phyloP scores from a whole-genome alignment of 345 rosid species.

The Boechera stricta region DNA sequence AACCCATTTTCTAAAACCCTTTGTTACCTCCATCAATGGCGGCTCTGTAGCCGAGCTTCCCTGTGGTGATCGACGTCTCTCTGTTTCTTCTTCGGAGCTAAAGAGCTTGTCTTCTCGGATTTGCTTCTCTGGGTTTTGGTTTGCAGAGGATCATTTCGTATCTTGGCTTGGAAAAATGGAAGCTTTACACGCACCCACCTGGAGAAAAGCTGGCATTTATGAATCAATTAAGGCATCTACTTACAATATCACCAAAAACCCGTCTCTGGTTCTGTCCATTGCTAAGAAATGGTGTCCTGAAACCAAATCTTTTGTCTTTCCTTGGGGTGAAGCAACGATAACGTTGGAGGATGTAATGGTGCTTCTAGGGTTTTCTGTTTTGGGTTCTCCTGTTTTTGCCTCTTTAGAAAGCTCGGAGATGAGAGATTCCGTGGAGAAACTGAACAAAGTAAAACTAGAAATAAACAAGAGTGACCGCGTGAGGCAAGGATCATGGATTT shows the following conservation, averaged over 20 bases:
- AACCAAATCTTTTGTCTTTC: slow-evolving; percentile 56
- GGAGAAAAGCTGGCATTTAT: slow-evolving; percentile 58
- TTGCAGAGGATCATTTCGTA: slow-evolving; percentile 38
- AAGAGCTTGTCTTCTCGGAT: slow-evolving; percentile 28
- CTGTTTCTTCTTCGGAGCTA: slow-evolving; percentile 16
- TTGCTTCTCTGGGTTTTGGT: slow-evolving; percentile 44
- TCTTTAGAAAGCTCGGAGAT: slow-evolving; percentile 20
- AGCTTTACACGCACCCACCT: slow-evolving; percentile 30
- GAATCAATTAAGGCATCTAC: slow-evolving; percentile 58
- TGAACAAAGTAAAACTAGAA: slow-evolving; percentile 12
- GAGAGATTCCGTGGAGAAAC: neutral
- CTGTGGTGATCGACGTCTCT: neutral
- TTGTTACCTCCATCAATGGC: slow-evolving; percentile 11
- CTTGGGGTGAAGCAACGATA: slow-evolving; percentile 68
- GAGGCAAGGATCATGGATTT: slow-evolving; percentile 34
- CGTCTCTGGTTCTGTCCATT: slow-evolving; percentile 45
- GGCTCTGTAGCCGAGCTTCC: slow-evolving; percentile 32
- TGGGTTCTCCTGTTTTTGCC: slow-evolving; percentile 49
- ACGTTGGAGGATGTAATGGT: slow-evolving; percentile 59
- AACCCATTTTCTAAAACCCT: slow-evolving; percentile 57
- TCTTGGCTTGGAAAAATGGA: slow-evolving; percentile 55
- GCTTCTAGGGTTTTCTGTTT: slow-evolving; percentile 55
- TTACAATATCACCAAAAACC: slow-evolving; percentile 26
- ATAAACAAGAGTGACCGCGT: neutral
- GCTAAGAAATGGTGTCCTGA: slow-evolving; percentile 58